Percentiles rank a stretch among this genome's conserved stretches.
Conservation (phyloP, 768 basidiomycete species). For the Rubroboletus pulcherrimus region DNA sequence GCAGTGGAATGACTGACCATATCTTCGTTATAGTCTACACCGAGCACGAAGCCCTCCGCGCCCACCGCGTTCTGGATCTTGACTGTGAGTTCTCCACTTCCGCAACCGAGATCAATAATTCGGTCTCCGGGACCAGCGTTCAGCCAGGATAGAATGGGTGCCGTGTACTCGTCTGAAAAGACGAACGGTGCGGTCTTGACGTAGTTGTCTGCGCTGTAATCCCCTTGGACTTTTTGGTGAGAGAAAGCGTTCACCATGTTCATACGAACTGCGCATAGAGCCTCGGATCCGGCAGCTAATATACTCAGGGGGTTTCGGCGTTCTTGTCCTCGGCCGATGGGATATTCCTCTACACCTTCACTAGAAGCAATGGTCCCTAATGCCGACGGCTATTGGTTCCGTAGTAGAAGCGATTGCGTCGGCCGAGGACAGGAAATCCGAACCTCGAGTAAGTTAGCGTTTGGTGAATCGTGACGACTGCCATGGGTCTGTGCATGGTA, state of each 20-base stretch:
- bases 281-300: not conserved
- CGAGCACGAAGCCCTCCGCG: conserved; percentile 54
- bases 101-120: conserved; percentile 78
- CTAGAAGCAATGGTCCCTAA: not conserved
- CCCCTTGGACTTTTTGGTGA: conserved; percentile 14
- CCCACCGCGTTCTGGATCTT: conserved; percentile 53
- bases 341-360: not conserved
- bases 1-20: conserved; percentile 52
- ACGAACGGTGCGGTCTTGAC: conserved; percentile 66
- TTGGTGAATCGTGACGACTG: not conserved
- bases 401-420: conserved; percentile 1
- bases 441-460: not conserved
- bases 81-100: conserved; percentile 73
- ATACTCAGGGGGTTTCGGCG: conserved; percentile 14
- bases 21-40: conserved; percentile 63
- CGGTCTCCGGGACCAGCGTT: conserved; percentile 61
- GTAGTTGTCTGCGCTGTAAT: conserved; percentile 62
- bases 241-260: conserved; percentile 9
- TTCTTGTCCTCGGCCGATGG: conserved; percentile 21
- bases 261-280: not conserved
- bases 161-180: conserved; percentile 48
- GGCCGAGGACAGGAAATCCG: conserved; percentile 20
- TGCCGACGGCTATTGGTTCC: not conserved
- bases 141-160: conserved; percentile 56
- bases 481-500: not conserved